Base-by-base conservation (phyloP, 2,329 filamentous ascomycete species). In the Monosporascus sp. region DNA sequence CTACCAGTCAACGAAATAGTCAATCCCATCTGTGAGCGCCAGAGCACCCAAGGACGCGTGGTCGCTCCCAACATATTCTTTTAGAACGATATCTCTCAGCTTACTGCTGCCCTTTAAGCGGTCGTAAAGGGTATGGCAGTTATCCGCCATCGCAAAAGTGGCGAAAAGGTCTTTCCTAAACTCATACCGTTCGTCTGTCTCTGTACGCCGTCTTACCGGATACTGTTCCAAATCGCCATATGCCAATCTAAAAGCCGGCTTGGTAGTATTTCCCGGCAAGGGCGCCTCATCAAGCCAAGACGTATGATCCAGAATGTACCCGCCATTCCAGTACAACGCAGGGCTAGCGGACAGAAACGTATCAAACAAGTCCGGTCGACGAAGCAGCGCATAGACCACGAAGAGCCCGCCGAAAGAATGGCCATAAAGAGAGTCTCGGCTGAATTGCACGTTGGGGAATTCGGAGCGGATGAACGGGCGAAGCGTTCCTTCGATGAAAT, bases 401-500 rank as follows among this genome's bases (percentile, higher is more conserved):
- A 65, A 61, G 9, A 61, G 39, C 1, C 61, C 62, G 1, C 62
- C 63, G 17, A 59, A 62, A 3, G 60, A 65, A 52, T 65, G 62
- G 5, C 54, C 53, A 42, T 42, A 42, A 20, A 42, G 6, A 18
- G 18, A 9, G 5, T 42, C 39, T 5, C 39, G 39, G 39, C 11
- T 6, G n/a, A 64, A 62, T 4, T 24, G 37, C 1, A 65, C 58
- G 5, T 52, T 45, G 11, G 62, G 60, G 15, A 64, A 64, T 4
- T 58, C 2, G 9, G 47, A 20, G 2, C 50, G 51, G 18, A 65
- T 56, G 48, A 62, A 63, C 0, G 63, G 63, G 18, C 59, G 58
- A 7, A 65, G 52, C 1, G 50, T 50, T 2, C 49, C 49, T 42
- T 58, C 55, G 25, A 65, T 55, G 31, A 65, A 64, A 9, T 56